phyloP scores from a whole-genome alignment of 345 rosid species.

The Eucalyptus fibrosa region DNA sequence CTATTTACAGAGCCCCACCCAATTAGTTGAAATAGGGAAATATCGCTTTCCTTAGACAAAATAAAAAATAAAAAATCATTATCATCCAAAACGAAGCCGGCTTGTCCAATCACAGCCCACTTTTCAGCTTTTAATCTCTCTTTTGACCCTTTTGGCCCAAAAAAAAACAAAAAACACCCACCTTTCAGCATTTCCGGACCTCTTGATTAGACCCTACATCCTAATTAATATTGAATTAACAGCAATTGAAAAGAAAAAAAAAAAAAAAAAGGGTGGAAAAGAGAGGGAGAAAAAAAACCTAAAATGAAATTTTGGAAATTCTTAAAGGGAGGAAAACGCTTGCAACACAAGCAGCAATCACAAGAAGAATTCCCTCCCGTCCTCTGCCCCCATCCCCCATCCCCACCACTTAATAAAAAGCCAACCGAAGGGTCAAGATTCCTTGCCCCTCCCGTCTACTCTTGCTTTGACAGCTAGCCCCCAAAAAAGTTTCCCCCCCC shows the following conservation, averaged over 20 bases:
- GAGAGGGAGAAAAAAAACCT: background rate
- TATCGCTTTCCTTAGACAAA: background rate
- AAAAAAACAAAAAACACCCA: background rate
- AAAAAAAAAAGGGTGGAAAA: background rate
- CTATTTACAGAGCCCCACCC: background rate
- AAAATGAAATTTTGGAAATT: background rate
- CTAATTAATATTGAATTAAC: background rate
- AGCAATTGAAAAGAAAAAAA: background rate
- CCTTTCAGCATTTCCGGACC: background rate
- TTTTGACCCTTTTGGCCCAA: background rate
- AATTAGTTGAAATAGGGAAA: background rate
- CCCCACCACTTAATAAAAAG: background rate
- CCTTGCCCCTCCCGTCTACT: slow-evolving; percentile 36
- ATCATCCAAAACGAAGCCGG: background rate
- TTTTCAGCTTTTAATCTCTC: background rate
- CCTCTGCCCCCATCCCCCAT: background rate
- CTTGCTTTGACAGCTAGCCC: slow-evolving; percentile 23
- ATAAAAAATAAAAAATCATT: background rate
- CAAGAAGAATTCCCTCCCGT: background rate
- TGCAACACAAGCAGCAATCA: background rate
- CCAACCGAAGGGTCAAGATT: slow-evolving; percentile 28
- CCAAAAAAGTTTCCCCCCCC: slow-evolving; percentile 2
- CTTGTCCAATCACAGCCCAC: background rate
- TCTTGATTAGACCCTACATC: background rate
- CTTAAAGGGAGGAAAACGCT: background rate